Percentiles rank a stretch among this genome's conserved stretches.
Evolutionary conservation across 208 protist genomes (phyloP).

Genomic region (Leishmania tropica): DNA sequence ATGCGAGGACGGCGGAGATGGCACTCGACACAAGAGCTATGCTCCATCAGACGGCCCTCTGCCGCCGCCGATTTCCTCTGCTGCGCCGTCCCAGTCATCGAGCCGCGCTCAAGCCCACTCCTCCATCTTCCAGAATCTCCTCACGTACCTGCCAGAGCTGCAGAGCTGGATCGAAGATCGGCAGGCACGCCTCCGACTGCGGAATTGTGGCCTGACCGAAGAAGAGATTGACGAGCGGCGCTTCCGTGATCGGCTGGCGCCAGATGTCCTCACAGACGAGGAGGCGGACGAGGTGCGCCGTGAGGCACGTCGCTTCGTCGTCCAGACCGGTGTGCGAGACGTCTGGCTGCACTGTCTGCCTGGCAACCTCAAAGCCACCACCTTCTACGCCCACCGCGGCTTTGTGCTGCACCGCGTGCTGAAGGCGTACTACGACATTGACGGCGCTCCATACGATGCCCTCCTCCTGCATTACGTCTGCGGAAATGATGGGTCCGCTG

Average conservation of each 20-base stretch:
- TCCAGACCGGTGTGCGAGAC: constrained; percentile 56
- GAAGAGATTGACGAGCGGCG: constrained; percentile 24
- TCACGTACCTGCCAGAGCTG: constrained; percentile 25
- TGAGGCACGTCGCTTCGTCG: constrained; percentile 22
- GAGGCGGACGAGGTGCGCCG: constrained; percentile 31
- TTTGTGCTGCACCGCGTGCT: constrained; percentile 44
- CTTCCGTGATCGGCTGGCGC: constrained; percentile 18
- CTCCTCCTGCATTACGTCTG: constrained; percentile 30
- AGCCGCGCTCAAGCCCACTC: neutral
- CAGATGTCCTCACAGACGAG: constrained; percentile 25
- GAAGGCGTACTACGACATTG: constrained; percentile 62
- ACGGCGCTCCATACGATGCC: constrained; percentile 29
- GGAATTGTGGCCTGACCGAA: constrained; percentile 19
- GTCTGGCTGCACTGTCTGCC: constrained; percentile 85
- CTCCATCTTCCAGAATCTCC: constrained; percentile 7
- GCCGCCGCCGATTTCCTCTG: neutral
- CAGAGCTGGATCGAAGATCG: constrained; percentile 29
- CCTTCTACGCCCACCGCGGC: constrained; percentile 60
- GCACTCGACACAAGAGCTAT: neutral
- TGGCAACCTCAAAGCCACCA: constrained; percentile 33
- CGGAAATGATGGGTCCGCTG: neutral
- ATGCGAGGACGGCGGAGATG: neutral
- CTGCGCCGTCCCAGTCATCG: neutral
- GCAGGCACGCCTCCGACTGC: constrained; percentile 21
- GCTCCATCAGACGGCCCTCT: neutral